phyloP scores from a whole-genome alignment of 1,139 yeast species.

The Hansenula anomala region DNA sequence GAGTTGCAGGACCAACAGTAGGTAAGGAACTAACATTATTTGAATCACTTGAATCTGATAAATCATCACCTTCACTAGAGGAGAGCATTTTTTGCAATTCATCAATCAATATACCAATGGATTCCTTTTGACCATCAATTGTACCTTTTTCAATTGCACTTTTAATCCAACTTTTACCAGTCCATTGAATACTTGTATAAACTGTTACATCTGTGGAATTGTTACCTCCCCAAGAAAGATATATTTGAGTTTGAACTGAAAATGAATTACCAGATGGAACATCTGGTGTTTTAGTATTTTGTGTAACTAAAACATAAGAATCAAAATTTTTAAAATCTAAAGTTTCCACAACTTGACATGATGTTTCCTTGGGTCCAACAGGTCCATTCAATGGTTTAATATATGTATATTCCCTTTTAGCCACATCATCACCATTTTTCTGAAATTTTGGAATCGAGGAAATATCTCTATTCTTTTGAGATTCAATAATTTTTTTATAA shows the following conservation, averaged over 20 bases:
- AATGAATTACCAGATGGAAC: constrained; percentile 91
- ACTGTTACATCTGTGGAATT: constrained; percentile 65
- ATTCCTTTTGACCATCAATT: constrained; percentile 58
- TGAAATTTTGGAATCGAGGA: constrained; percentile 47
- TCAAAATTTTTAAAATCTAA: constrained; percentile 58
- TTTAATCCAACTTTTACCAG: constrained; percentile 43
- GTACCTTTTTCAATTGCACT: constrained; percentile 58
- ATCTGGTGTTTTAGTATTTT: constrained; percentile 80
- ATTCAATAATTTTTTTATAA: constrained; percentile 44
- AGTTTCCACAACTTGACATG: constrained; percentile 69
- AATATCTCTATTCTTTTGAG: constrained; percentile 70
- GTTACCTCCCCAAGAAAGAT: constrained; percentile 64
- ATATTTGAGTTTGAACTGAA: constrained; percentile 59
- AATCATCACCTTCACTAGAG: constrained; percentile 8
- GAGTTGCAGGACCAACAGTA: constrained; percentile 51
- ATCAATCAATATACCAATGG: constrained; percentile 42
- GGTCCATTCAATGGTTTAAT: constrained; percentile 76
- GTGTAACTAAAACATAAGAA: constrained; percentile 53
- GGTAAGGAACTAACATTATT: constrained; percentile 25
- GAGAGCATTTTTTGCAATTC: constrained; percentile 30
- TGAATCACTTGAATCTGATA: constrained; percentile 16
- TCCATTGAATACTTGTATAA: constrained; percentile 76
- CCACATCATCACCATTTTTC: constrained; percentile 27
- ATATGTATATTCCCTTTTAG: constrained; percentile 59
- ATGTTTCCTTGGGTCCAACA: constrained; percentile 92